Base-by-base conservation (phyloP, 2,329 filamentous ascomycete genomes). In the Monosporascus sp. region DNA sequence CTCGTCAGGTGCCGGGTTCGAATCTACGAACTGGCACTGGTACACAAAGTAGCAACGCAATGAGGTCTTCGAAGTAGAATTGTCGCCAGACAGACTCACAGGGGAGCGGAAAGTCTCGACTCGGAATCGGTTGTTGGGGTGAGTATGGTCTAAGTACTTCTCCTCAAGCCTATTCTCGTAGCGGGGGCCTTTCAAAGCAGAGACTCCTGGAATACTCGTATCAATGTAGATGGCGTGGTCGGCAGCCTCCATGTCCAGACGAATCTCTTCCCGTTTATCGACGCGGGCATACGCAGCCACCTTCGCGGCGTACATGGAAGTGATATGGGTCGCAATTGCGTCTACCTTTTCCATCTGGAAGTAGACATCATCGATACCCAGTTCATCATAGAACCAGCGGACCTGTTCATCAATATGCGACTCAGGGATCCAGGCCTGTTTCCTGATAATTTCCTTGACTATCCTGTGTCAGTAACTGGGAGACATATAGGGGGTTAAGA, bases 171-270 rank as follows among this genome's bases (percentile, higher is more conserved):
- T 84, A 69, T 91, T 86, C 76, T 99, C 94, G 71, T 97, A 99
- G 55, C 87, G 83, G n/a, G 94, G 92, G 2, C 94, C 94, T 51
- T 81, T 76, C 22, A 89, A 77, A 47, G 86, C 81, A 55, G 86
- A 89, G 63, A 90, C 78, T 61, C 94, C 94, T 17, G 94, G 93
- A 67, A 87, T 88, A 72, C 92, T 97, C 52, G 94, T 99, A 71
- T 99, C 94, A 62, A 99, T 97, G 76, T 97, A 99, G 67, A 97
- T 95, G 55, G 94, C 94, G 68, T 97, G 94, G 70, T 97, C 94
- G 55, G 81, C 77, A 22, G 91, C 91, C 74, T 99, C 94, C 83
- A 97, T 97, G 70, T 97, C 93, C 43, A 99, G 77, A 58, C 92
- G 85, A 64, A 99, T 97, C 74, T 97, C 92, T 65, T 97, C 83